Percentiles rank a stretch among this genome's conserved stretches.
These are phyloP conservation scores for Tricholoma flavovirens DNA, from an alignment of 768 basidiomycete species.

Conservation along the genomic window DNA sequence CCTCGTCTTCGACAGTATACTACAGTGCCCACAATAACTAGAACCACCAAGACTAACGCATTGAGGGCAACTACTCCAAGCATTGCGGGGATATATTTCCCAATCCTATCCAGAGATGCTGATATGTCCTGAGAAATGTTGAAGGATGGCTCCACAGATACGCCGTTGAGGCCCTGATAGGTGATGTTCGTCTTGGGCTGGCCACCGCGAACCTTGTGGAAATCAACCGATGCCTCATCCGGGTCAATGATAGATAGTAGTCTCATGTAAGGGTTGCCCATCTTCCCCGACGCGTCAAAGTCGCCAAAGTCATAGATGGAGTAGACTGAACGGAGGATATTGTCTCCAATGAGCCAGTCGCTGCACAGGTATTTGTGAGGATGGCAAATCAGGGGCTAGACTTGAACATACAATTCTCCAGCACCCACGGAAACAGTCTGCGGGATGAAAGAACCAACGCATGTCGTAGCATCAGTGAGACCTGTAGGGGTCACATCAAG, in stretches of 20 bases:
- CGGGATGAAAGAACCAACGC: constrained; percentile 75
- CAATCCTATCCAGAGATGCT: constrained; percentile 55
- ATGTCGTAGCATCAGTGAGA: constrained; percentile 39
- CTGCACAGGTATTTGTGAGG: constrained; percentile 28
- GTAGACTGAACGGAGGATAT: constrained; percentile 77
- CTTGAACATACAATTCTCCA: constrained; percentile 56
- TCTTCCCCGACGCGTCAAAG: constrained; percentile 53
- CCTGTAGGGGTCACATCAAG: constrained; percentile 60
- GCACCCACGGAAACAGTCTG: constrained; percentile 49
- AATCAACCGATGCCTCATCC: constrained; percentile 63
- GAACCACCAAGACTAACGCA: constrained; percentile 57
- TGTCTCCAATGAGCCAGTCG: constrained; percentile 82
- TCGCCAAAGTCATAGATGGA: constrained; percentile 84
- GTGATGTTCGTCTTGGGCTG: constrained; percentile 61
- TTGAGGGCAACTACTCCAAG: constrained; percentile 75
- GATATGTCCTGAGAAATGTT: constrained; percentile 54
- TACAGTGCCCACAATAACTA: constrained; percentile 48
- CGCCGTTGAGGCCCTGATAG: constrained; percentile 47
- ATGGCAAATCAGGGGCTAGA: constrained; percentile 2
- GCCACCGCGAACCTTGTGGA: constrained; percentile 64
- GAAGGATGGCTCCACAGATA: constrained; percentile 38
- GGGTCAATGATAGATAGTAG: constrained; percentile 67
- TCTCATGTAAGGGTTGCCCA: constrained; percentile 77
- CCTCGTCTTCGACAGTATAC: constrained; percentile 47
- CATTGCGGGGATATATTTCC: constrained; percentile 64